Base-by-base conservation (phyloP, 441 rosid genomes). In the Adansonia madagascariensis region DNA sequence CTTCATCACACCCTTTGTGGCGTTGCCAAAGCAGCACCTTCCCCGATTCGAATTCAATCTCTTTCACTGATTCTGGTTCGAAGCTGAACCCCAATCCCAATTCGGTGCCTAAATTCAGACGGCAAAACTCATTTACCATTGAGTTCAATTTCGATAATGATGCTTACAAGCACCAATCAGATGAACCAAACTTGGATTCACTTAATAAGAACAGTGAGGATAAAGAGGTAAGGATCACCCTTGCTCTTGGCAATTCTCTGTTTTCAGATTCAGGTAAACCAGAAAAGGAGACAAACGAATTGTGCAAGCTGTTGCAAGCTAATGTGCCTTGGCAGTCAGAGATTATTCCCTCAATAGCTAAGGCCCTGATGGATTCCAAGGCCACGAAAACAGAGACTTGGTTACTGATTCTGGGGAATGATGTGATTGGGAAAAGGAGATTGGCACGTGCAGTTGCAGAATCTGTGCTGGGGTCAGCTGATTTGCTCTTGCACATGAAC, bases 271-370 rank as follows among this genome's bases (percentile, higher is more conserved):
- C 65, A 69, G 87, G 77, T 64, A 83, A 83, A 73, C 77, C 56
- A 35, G 83, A 79, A 44, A 84, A 81, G 71, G 82, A 82, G 71
- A 71, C 59, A 35, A 71, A 3, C 52, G 80, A 82, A 52, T 75
- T 92, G 60, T 73, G 75, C n/a, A 75, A 86, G 74, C 52, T 84
- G 75, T 81, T 94, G 76, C 86, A 82, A 50, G 90, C 90, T 79
- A 90, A 88, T 61, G 84, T 92, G 39, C 91, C 97, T 27, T 92
- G 97, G 97, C 97, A 94, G 81, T 85, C 63, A 24, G 91, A 90
- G 53, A 77, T 61, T 60, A 77, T 94, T 81, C 87, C 85, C 71
- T 87, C 91, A 18, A 82, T 92, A 39, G 84, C 81, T 4, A 89
- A 88, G 70, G 85, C 82, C 52, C 60, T 92, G 85, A 68, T 71